Base-by-base conservation (phyloP, 345 rosid species). In the Eucalyptus regnans region DNA sequence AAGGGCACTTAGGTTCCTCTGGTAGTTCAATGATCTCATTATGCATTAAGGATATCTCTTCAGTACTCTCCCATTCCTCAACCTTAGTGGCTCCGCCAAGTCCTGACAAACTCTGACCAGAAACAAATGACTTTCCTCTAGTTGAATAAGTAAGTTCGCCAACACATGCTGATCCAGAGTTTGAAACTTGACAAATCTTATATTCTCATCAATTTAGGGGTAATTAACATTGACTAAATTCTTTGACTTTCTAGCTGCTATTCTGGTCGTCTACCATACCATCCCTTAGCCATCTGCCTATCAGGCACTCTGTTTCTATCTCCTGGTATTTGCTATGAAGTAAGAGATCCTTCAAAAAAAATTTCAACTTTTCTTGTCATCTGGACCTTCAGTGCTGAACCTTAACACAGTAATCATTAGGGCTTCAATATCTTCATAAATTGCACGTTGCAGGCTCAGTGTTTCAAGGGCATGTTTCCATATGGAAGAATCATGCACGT, bases 51-150 rank as follows among this genome's bases (percentile, higher is more conserved):
- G 27, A n/a, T 20, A 91, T 86, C 86, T 83, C 92, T 31, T 76
- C 44, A 11, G 87, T 23, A 17, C 29, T 66, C 52, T 87, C 90
- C 92, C 92, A 91, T 86, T 89, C 92, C 79, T 81, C 88, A 29
- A 16, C 80, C 89, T 66, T 8, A 89, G 88, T 48, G 90, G 86
- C 37, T 86, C 50, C 3, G 52, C 49, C 87, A 44, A 66, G 51
- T 83, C 87, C 79, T 50, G 7, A 88, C 71, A 66, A 15, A 88
- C 85, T 49, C 17, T 12, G 23, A 20, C 56, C 68, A 91, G 50
- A 79, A 66, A 64, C 66, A 60, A 23, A 4, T 33, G 56, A 86
- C 50, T 20, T 52, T 85, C 88, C 37, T 88, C 54, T 29, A 12
- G 41, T 27, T 86, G 89, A 84, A 86, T 18, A 4, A 88, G 8